Conservation (phyloP, 495 filamentous ascomycete genomes). For the Aspergillus kassunensis region DNA sequence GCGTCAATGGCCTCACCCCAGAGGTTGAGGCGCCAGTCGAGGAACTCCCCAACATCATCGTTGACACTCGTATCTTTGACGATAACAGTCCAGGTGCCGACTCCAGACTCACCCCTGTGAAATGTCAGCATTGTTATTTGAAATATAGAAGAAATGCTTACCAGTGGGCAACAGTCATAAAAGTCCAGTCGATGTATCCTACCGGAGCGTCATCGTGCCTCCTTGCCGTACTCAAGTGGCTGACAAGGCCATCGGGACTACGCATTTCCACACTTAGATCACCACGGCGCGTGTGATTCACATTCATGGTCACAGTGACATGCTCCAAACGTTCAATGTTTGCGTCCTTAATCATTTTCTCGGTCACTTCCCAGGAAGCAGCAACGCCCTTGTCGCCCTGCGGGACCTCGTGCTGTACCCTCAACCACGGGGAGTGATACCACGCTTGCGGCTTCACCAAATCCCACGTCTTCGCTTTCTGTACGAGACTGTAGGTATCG, state of each 20-base stretch:
- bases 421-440: slow-evolving; percentile 89
- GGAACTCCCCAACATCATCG: slow-evolving; percentile 67
- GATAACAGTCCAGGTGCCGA: slow-evolving; percentile 85
- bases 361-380: slow-evolving; percentile 71
- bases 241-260: slow-evolving; percentile 76
- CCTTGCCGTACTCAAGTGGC: slow-evolving; percentile 75
- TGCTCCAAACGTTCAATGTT: slow-evolving; percentile 88
- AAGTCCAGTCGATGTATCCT: slow-evolving; percentile 97
- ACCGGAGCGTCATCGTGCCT: slow-evolving; percentile 53
- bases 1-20: slow-evolving; percentile 87
- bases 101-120: slow-evolving; percentile 77
- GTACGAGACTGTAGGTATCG: slow-evolving; percentile 80
- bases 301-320: slow-evolving; percentile 96
- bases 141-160: slow-evolving; percentile 39
- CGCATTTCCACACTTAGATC: slow-evolving; percentile 91
- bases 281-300: slow-evolving; percentile 78
- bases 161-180: slow-evolving; percentile 98
- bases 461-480: slow-evolving; percentile 79
- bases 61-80: slow-evolving; percentile 85
- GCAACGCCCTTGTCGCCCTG: slow-evolving; percentile 79
- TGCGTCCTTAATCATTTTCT: slow-evolving; percentile 68
- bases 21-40: slow-evolving; percentile 89
- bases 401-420: slow-evolving; percentile 80
- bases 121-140: slow-evolving; percentile 13
- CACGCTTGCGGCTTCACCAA: slow-evolving; percentile 96